Conservation (phyloP, 2,329 filamentous ascomycete genomes). For the Colletotrichum lupini region DNA sequence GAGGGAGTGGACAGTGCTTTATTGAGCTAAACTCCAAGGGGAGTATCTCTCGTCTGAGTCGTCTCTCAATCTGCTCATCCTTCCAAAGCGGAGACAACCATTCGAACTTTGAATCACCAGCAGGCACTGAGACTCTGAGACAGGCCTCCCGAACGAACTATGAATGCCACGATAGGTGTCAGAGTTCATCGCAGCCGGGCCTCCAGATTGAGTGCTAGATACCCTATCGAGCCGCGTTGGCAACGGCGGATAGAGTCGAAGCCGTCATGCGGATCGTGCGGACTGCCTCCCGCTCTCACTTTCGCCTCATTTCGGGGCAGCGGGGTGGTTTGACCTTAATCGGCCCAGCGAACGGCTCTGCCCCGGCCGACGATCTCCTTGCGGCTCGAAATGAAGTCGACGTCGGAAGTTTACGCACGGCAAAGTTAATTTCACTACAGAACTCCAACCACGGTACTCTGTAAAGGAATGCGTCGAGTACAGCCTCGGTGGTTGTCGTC, state of each 20-base stretch:
- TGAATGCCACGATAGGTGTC: neutral
- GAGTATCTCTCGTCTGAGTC: neutral
- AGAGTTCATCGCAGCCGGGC: neutral
- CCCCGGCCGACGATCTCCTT: neutral
- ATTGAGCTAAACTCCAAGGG: neutral
- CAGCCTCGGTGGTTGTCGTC: neutral
- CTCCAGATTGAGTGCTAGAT: neutral
- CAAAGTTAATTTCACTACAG: neutral
- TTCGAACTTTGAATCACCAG: neutral
- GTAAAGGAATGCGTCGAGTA: neutral
- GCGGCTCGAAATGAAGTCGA: slow-evolving; percentile 9
- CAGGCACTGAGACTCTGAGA: neutral
- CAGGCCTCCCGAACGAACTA: neutral
- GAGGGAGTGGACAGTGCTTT: neutral
- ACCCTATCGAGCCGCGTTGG: neutral
- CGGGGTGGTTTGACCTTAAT: neutral
- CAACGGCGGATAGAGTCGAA: slow-evolving; percentile 11
- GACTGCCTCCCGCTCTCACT: neutral
- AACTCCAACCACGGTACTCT: neutral
- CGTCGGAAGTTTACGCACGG: slow-evolving; percentile 9
- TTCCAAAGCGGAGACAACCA: neutral
- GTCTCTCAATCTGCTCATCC: neutral
- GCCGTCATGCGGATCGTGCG: slow-evolving; percentile 29
- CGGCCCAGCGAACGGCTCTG: neutral
- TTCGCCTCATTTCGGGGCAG: neutral